These are phyloP conservation scores for Phylloporus rhodoxanthus DNA, from an alignment of 768 basidiomycete genomes.

Conservation along the genomic window DNA sequence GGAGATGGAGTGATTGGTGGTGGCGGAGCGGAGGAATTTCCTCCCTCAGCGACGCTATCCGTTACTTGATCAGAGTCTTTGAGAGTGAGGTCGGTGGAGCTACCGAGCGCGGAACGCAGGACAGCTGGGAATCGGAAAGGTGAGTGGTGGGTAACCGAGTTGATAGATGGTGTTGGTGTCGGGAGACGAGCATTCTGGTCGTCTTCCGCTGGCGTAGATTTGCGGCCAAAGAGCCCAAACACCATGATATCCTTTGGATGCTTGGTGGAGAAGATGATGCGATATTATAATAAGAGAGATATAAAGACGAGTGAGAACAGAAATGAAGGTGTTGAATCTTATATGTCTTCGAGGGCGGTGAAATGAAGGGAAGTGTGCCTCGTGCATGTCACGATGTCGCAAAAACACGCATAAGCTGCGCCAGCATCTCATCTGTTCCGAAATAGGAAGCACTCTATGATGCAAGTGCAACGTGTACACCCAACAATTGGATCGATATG, in stretches of 20 bases:
- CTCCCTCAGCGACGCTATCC: slow-evolving; percentile 7
- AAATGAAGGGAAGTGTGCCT: slow-evolving; percentile 15
- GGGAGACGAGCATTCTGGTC: slow-evolving; percentile 35
- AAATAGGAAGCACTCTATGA: too few species aligned
- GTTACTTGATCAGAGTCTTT: slow-evolving; percentile 12
- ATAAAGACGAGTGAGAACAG: neutral
- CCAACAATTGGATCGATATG: too few species aligned
- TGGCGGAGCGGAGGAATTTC: slow-evolving; percentile 15
- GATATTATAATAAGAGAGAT: slow-evolving; percentile 2
- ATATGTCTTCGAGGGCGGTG: slow-evolving; percentile 1
- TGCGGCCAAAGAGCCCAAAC: slow-evolving; percentile 39
- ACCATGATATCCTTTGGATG: slow-evolving; percentile 26
- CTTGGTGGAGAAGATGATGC: too few species aligned
- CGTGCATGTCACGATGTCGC: slow-evolving; percentile 17
- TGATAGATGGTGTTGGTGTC: slow-evolving; percentile 49
- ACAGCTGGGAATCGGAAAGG: slow-evolving; percentile 19
- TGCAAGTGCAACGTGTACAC: too few species aligned
- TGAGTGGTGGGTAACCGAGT: slow-evolving; percentile 26
- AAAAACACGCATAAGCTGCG: slow-evolving; percentile 15
- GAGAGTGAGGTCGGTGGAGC: slow-evolving; percentile 18
- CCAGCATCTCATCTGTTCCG: neutral
- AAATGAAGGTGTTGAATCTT: slow-evolving; percentile 6
- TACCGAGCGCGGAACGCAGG: slow-evolving; percentile 12
- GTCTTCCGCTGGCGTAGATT: slow-evolving; percentile 13
- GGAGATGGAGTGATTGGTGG: slow-evolving; percentile 30